phyloP scores from a whole-genome alignment of 2,329 filamentous ascomycete species.

The Monosporascus ibericus region DNA sequence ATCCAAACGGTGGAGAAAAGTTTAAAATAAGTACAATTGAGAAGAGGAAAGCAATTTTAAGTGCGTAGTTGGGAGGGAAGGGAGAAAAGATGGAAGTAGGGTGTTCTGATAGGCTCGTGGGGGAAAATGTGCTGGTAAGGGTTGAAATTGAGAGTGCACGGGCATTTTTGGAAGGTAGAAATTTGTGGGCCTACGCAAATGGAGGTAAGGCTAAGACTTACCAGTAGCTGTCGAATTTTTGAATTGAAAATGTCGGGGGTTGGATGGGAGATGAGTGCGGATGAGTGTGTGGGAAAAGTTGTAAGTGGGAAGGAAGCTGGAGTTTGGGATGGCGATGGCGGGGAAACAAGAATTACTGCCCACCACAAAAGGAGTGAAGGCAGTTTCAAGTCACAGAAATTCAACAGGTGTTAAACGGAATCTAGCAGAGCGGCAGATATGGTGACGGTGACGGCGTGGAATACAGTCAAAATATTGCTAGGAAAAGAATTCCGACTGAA shows the following conservation, averaged over 20 bases:
- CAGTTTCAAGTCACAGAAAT: background rate
- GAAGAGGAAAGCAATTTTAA: background rate
- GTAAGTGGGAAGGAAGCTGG: background rate
- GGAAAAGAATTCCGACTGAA: too few relatives aligned
- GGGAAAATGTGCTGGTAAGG: background rate
- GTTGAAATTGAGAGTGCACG: too few relatives aligned
- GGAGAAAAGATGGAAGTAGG: background rate
- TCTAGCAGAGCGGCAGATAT: background rate
- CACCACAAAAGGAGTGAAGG: background rate
- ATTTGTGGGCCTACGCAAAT: too few relatives aligned
- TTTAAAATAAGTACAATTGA: too few relatives aligned
- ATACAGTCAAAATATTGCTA: background rate
- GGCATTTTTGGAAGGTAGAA: too few relatives aligned
- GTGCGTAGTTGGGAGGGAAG: background rate
- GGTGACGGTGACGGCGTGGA: background rate
- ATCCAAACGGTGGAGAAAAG: too few relatives aligned
- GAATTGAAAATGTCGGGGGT: too few relatives aligned
- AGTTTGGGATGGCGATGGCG: background rate
- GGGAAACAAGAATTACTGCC: background rate
- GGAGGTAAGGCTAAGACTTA: too few relatives aligned
- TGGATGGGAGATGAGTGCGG: too few relatives aligned
- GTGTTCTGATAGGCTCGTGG: background rate
- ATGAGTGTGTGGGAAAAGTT: background rate
- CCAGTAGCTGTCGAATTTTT: too few relatives aligned
- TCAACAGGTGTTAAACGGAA: too few relatives aligned